phyloP scores from a whole-genome alignment of 176 grass and related monocot species.

The Triticum aestivum region IWGSC_CS_RefSeq_v2.1 NC_057808.1:415549129-415549628 shows the following conservation, averaged over 20 bases:
- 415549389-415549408: conserved; percentile 57
- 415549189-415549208: conserved; percentile 72
- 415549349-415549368: conserved; percentile 34
- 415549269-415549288: conserved; percentile 72
- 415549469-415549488: conserved; percentile 77
- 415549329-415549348: conserved; percentile 74
- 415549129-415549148: conserved; percentile 81
- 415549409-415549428: conserved; percentile 65
- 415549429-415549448: conserved; percentile 59
- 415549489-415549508: conserved; percentile 46
- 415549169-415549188: conserved; percentile 74
- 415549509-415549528: conserved; percentile 45
- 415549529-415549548: conserved; percentile 42
- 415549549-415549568: conserved; percentile 66
- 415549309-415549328: conserved; percentile 58
- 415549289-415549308: conserved; percentile 58
- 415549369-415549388: not conserved
- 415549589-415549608: conserved; percentile 68
- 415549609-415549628: conserved; percentile 64
- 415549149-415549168: conserved; percentile 95
- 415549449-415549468: conserved; percentile 74
- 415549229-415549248: conserved; percentile 62
- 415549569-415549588: conserved; percentile 69
- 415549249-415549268: conserved; percentile 33
- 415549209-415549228: conserved; percentile 63